Conservation (phyloP, 257 asterid species). For the Rauvolfia tetraphylla region DNA sequence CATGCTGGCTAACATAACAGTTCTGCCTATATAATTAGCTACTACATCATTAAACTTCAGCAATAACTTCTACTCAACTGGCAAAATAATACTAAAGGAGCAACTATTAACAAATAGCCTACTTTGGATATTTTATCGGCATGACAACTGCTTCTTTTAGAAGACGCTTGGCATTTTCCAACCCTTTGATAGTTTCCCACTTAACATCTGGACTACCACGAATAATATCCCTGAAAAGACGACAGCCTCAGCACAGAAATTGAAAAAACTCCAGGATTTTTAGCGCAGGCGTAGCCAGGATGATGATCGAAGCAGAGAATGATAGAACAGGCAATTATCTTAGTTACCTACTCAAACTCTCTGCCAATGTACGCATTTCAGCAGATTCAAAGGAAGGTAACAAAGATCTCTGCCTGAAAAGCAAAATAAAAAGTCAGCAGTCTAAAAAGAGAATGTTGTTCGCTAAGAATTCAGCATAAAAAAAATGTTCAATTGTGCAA, state of each 20-base stretch:
- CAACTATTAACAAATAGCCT: conserved; percentile 23
- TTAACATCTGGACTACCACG: conserved; percentile 95
- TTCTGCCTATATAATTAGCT: background rate
- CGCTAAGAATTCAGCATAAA: background rate
- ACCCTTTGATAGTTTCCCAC: conserved; percentile 91
- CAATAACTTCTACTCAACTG: background rate
- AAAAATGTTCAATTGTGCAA: background rate
- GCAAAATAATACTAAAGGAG: conserved; percentile 14
- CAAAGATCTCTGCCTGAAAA: conserved; percentile 71
- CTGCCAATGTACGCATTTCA: conserved; percentile 87
- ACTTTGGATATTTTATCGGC: conserved; percentile 99
- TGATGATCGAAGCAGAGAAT: background rate
- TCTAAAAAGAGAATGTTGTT: conserved; percentile 10
- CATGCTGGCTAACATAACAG: background rate
- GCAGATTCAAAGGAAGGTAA: conserved; percentile 95
- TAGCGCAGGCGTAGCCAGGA: background rate
- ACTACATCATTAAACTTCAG: background rate
- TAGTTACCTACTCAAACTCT: conserved; percentile 84
- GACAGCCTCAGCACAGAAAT: conserved; percentile 1
- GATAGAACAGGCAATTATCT: background rate
- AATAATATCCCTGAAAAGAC: conserved; percentile 72
- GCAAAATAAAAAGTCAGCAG: conserved; percentile 25
- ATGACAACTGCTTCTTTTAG: conserved; percentile 98
- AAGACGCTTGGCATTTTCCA: conserved; percentile 88
- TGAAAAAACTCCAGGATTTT: background rate